A percentile compares a stretch with the other conserved stretches of the same genome.
phyloP scores from a whole-genome alignment of 306 rosid genomes.

The Casuarina glauca region DNA sequence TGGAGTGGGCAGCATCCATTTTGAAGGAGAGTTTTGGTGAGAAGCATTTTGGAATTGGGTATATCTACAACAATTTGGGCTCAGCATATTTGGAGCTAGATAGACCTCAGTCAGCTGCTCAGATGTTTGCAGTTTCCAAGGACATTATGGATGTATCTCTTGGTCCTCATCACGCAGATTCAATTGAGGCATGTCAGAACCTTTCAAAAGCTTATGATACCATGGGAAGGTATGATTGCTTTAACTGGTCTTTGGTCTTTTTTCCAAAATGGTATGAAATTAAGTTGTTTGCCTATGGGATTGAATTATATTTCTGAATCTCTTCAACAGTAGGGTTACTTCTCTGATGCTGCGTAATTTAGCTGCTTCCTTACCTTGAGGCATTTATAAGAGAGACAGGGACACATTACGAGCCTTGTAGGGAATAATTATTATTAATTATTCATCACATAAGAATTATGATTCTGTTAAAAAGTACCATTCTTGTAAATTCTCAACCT shows the following conservation, averaged over 20 bases:
- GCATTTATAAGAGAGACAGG: not conserved
- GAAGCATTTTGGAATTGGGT: slow-evolving; percentile 94
- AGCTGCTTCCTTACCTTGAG: not conserved
- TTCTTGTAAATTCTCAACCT: not conserved
- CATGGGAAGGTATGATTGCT: slow-evolving; percentile 61
- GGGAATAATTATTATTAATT: not conserved
- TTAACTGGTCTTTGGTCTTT: slow-evolving; percentile 22
- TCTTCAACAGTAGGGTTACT: slow-evolving; percentile 3
- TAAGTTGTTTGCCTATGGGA: slow-evolving; percentile 21
- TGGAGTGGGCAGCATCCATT: slow-evolving; percentile 89
- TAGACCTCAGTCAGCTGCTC: slow-evolving; percentile 94
- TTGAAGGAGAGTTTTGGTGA: slow-evolving; percentile 90
- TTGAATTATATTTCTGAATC: slow-evolving; percentile 4
- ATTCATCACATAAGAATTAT: not conserved
- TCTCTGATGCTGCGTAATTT: not conserved
- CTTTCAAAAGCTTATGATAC: slow-evolving; percentile 87
- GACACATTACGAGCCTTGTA: not conserved
- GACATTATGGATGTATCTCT: slow-evolving; percentile 93
- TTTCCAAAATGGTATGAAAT: slow-evolving; percentile 17
- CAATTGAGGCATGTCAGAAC: slow-evolving; percentile 89
- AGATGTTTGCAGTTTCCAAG: slow-evolving; percentile 89
- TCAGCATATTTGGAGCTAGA: slow-evolving; percentile 92
- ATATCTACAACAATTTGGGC: slow-evolving; percentile 90
- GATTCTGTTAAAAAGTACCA: not conserved
- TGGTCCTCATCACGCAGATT: slow-evolving; percentile 88